Evolutionary conservation across 2,329 filamentous ascomycete species (phyloP).

Genomic region (Trichophyton simii): DNA sequence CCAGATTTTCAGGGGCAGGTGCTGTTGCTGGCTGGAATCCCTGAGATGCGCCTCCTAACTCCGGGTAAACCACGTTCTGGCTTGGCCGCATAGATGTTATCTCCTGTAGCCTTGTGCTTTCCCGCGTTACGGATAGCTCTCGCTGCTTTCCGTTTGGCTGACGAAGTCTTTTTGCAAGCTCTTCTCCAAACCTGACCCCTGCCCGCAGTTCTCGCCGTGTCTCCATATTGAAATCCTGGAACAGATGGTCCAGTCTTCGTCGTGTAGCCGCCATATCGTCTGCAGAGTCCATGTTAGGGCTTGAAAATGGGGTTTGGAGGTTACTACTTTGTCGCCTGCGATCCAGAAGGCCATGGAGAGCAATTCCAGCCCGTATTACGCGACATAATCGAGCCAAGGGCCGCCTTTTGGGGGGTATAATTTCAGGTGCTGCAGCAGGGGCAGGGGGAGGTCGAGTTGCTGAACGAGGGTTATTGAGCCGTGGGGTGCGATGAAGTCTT

Average conservation of each 20-base stretch:
- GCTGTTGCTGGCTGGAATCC: not conserved
- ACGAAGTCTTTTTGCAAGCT: slow-evolving; percentile 28
- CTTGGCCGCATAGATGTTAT: not conserved
- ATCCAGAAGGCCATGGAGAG: slow-evolving; percentile 25
- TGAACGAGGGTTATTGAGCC: not conserved
- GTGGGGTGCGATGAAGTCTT: slow-evolving; percentile 1
- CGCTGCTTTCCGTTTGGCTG: slow-evolving; percentile 8
- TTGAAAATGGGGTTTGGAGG: slow-evolving; percentile 10
- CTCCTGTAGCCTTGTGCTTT: not conserved
- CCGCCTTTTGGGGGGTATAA: slow-evolving; percentile 12
- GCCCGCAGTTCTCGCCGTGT: slow-evolving; percentile 31
- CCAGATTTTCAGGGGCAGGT: not conserved
- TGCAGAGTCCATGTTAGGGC: slow-evolving; percentile 2
- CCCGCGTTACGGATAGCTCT: not conserved
- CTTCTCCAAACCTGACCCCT: slow-evolving; percentile 32
- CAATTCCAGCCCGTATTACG: slow-evolving; percentile 28
- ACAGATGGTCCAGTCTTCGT: slow-evolving; percentile 24
- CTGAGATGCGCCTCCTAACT: not conserved
- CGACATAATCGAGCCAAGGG: slow-evolving; percentile 21
- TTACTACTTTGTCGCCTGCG: slow-evolving; percentile 6
- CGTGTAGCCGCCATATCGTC: slow-evolving; percentile 17
- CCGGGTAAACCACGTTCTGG: not conserved
- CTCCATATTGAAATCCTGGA: slow-evolving; percentile 26
- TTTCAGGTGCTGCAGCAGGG: slow-evolving; percentile 1
- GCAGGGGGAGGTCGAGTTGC: not conserved